These are phyloP conservation scores for Earliella scabrosa DNA, from an alignment of 1,284 basidiomycete genomes.

Conservation along the genomic window DNA sequence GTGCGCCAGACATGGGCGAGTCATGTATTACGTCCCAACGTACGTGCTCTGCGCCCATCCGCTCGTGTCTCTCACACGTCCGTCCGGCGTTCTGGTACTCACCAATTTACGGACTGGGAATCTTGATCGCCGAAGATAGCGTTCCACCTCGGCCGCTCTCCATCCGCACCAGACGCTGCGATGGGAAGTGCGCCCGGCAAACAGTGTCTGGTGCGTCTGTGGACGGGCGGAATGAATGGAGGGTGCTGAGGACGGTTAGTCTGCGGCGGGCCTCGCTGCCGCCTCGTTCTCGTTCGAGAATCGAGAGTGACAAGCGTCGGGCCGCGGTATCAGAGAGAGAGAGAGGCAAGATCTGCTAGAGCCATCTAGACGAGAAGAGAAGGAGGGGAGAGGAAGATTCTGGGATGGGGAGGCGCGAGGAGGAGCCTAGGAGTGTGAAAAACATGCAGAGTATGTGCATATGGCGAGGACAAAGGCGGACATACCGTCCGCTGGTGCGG, in stretches of 20 bases:
- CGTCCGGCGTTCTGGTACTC: constrained; percentile 21
- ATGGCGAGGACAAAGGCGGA: constrained; percentile 12
- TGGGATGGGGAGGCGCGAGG: neutral
- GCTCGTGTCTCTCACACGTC: constrained; percentile 22
- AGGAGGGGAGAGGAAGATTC: constrained; percentile 7
- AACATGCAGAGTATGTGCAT: constrained; percentile 18
- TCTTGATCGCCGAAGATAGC: constrained; percentile 27
- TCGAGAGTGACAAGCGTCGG: too few relatives aligned
- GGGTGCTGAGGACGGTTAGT: constrained; percentile 14
- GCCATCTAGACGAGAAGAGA: constrained; percentile 13
- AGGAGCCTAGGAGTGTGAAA: constrained; percentile 12
- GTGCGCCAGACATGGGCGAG: constrained; percentile 1
- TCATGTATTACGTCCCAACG: constrained; percentile 9
- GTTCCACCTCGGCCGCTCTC: constrained; percentile 17
- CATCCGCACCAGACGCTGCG: constrained; percentile 9
- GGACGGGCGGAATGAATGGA: constrained; percentile 8
- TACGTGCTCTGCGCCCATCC: neutral
- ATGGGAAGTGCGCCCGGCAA: constrained; percentile 12
- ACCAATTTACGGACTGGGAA: constrained; percentile 24
- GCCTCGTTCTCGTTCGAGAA: constrained; percentile 12
- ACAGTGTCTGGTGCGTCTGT: constrained; percentile 11
- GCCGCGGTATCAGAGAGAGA: too few relatives aligned
- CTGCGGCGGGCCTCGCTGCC: constrained; percentile 14
- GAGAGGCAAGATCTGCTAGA: constrained; percentile 5
- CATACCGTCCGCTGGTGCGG: constrained; percentile 9